phyloP scores from a whole-genome alignment of 148 eudicot genomes.

The Rhododendron williamsianum region DNA sequence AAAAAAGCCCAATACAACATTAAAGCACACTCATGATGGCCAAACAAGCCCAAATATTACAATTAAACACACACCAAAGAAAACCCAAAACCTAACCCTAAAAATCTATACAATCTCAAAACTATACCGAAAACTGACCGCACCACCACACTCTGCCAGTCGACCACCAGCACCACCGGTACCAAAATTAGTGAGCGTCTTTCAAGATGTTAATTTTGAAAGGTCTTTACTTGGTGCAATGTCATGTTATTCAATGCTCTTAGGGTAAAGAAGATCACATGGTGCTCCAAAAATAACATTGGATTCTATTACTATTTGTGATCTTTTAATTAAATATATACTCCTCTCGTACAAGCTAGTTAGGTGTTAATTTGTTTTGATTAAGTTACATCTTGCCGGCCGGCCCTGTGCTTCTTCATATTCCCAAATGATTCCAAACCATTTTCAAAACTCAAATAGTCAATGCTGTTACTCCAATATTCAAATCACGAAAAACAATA shows the following conservation, averaged over 20 bases:
- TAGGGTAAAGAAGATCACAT: not conserved
- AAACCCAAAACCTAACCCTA: no score
- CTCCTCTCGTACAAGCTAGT: not conserved
- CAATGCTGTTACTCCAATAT: not conserved
- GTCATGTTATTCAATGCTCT: not conserved
- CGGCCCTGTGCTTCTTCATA: not conserved
- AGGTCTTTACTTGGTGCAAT: not conserved
- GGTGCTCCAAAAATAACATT: not conserved
- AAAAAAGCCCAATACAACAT: no score
- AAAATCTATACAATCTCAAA: no score
- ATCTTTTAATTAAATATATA: not conserved
- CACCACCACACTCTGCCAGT: no score
- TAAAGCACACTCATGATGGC: no score
- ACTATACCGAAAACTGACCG: no score
- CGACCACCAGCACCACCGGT: no score
- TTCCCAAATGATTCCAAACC: conserved; percentile 6
- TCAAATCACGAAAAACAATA: not conserved
- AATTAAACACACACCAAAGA: no score
- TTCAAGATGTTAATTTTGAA: not conserved
- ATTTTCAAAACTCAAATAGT: not conserved
- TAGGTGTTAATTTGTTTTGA: not conserved
- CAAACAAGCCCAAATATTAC: no score
- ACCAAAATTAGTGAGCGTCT: not conserved
- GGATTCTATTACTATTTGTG: not conserved
- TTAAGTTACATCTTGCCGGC: not conserved